Percentiles rank a stretch among this genome's conserved stretches.
Conservation (phyloP, 345 rosid genomes). For the Rubroshorea leprosula region DNA sequence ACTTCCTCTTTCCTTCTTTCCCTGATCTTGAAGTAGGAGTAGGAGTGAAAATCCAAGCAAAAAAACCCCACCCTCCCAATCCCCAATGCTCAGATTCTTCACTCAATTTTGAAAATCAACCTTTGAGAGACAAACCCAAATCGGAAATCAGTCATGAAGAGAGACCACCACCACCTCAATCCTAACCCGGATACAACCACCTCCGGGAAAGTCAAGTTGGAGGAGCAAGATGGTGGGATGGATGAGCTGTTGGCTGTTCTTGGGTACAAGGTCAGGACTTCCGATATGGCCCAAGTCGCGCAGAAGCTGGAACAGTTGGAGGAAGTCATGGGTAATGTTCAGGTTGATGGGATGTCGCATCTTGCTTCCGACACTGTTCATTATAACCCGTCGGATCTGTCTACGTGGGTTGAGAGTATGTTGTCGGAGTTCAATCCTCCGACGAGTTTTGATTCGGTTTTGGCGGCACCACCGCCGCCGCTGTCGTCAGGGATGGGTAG, state of each 20-base stretch:
- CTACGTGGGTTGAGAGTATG: conserved; percentile 68
- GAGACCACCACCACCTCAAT: neutral
- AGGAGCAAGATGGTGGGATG: conserved; percentile 61
- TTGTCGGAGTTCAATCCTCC: conserved; percentile 47
- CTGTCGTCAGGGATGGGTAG: conserved; percentile 7
- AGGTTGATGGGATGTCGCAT: conserved; percentile 56
- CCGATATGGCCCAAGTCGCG: conserved; percentile 92
- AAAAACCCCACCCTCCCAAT: neutral
- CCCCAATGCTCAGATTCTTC: neutral
- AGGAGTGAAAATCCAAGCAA: neutral
- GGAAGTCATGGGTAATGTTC: conserved; percentile 59
- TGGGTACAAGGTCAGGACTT: conserved; percentile 73
- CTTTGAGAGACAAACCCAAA: neutral
- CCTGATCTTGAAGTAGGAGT: neutral
- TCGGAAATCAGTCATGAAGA: neutral
- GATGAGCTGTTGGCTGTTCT: conserved; percentile 74
- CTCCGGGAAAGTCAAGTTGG: neutral
- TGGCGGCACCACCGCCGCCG: no score
- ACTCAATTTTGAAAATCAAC: no score
- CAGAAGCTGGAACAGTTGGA: conserved; percentile 84
- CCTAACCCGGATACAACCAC: no score
- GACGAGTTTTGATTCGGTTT: conserved; percentile 15
- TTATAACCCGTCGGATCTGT: conserved; percentile 76
- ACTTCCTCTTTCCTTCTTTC: no score
- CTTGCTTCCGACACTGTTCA: conserved; percentile 57